Evolutionary conservation across 75 land plant species (phyloP).

Genomic region (Cupressus sempervirens): DNA sequence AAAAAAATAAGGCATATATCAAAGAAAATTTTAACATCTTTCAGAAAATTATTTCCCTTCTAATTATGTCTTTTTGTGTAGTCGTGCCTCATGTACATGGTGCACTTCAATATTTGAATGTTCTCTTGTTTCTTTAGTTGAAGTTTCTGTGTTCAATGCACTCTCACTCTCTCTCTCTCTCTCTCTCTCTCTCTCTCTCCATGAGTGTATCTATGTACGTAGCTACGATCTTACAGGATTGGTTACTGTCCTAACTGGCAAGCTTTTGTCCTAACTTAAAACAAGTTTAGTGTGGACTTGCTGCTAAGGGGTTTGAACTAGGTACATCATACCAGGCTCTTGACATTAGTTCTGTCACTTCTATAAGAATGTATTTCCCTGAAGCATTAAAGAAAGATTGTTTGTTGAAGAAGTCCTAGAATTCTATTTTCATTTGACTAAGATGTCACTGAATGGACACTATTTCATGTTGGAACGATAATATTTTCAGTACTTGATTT

Average conservation of each 20-base stretch:
- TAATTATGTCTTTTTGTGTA: too few relatives aligned
- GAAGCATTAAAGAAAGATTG: background rate
- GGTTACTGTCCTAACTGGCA: background rate
- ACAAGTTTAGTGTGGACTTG: background rate
- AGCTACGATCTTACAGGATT: background rate
- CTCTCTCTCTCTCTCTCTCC: too few relatives aligned
- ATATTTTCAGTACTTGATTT: background rate
- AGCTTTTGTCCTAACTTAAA: background rate
- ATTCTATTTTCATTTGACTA: background rate
- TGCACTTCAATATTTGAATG: too few relatives aligned
- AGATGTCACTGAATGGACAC: background rate
- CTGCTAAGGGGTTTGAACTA: background rate
- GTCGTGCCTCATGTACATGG: too few relatives aligned
- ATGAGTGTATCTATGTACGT: too few relatives aligned
- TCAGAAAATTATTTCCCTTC: too few relatives aligned
- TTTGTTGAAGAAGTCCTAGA: background rate
- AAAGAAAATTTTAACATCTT: too few relatives aligned
- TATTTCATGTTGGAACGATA: background rate
- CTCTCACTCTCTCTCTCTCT: too few relatives aligned
- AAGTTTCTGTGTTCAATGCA: too few relatives aligned
- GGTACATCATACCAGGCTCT: background rate
- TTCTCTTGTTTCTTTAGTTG: too few relatives aligned
- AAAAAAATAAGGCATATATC: too few relatives aligned
- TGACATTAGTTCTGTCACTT: background rate
- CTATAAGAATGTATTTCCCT: background rate